Conservation (phyloP, 805 yeast species). For the Wickerhamiella musiphila region DNA sequence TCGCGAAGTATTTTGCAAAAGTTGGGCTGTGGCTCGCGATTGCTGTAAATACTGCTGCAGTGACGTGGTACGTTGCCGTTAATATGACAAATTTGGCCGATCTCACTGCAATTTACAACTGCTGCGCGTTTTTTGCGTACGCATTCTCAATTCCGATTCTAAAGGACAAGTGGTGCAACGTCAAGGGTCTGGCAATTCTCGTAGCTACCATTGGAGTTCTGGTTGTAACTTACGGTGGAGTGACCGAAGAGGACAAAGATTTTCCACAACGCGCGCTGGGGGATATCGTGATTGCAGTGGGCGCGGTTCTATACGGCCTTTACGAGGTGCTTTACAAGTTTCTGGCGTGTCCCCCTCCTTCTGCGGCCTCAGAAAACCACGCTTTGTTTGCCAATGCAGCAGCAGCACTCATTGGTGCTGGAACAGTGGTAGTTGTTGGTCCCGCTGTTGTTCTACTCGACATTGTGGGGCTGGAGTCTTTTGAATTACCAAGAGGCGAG, state of each 20-base stretch:
- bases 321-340: slow-evolving; percentile 74
- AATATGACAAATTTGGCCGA: slow-evolving; percentile 65
- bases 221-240: slow-evolving; percentile 44
- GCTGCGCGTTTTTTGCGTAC: slow-evolving; percentile 78
- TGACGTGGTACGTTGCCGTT: slow-evolving; percentile 78
- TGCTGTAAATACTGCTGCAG: slow-evolving; percentile 57
- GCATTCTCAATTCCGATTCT: slow-evolving; percentile 65
- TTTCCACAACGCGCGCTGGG: slow-evolving; percentile 53
- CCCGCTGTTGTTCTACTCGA: slow-evolving; percentile 32
- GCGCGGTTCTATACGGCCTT: slow-evolving; percentile 63
- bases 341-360: slow-evolving; percentile 54
- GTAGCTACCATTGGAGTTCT: slow-evolving; percentile 62
- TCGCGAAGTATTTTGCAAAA: slow-evolving; percentile 25
- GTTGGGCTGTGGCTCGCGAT: slow-evolving; percentile 31
- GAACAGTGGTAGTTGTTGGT: slow-evolving; percentile 35
- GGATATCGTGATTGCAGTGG: slow-evolving; percentile 48
- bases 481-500: slow-evolving; percentile 31
- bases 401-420: slow-evolving; percentile 49
- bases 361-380: slow-evolving; percentile 48
- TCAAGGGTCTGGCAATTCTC: slow-evolving; percentile 49
- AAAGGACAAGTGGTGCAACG: slow-evolving; percentile 43
- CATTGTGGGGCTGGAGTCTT: slow-evolving; percentile 36
- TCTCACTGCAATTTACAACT: slow-evolving; percentile 79
- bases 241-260: slow-evolving; percentile 13
- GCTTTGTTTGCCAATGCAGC: slow-evolving; percentile 66